Percentiles rank a stretch among this genome's conserved stretches.
Evolutionary conservation across 805 yeast genomes (phyloP).

Genomic region (Kluyveromyces dobzhanskii): DNA sequence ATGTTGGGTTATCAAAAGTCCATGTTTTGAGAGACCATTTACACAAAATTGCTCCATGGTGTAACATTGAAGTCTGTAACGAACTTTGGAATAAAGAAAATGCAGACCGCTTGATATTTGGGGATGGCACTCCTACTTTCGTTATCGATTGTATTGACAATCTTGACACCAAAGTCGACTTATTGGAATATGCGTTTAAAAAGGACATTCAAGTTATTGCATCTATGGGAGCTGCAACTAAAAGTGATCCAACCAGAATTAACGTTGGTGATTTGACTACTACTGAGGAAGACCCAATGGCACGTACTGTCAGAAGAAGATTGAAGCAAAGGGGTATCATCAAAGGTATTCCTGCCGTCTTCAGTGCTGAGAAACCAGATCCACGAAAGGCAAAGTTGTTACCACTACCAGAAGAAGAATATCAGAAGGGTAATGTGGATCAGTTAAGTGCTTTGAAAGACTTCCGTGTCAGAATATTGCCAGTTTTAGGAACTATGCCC

Average conservation of each 20-base stretch:
- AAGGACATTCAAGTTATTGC: constrained; percentile 62
- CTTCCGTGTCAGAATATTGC: constrained; percentile 89
- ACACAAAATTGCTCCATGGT: constrained; percentile 86
- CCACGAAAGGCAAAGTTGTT: constrained; percentile 83
- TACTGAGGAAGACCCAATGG: constrained; percentile 90
- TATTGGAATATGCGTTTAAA: constrained; percentile 62
- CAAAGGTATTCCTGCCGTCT: constrained; percentile 76
- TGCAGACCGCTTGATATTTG: constrained; percentile 50
- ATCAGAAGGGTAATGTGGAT: constrained; percentile 72
- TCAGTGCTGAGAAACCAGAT: constrained; percentile 94
- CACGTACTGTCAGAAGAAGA: constrained; percentile 78
- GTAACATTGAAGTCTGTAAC: constrained; percentile 65
- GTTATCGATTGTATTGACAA: constrained; percentile 95
- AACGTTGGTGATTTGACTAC: constrained; percentile 81
- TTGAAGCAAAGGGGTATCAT: constrained; percentile 71
- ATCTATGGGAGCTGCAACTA: constrained; percentile 96
- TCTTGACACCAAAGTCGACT: constrained; percentile 91
- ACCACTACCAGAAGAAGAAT: constrained; percentile 78
- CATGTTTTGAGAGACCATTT: constrained; percentile 66
- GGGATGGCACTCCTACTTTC: constrained; percentile 56
- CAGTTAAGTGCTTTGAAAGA: constrained; percentile 81
- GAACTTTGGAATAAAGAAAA: constrained; percentile 65
- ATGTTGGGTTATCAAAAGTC: constrained; percentile 91
- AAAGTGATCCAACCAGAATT: constrained; percentile 88
- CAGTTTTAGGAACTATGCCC: constrained; percentile 95